Conservation (phyloP, 2,329 filamentous ascomycete species). For the Ascochyta fabae region DNA sequence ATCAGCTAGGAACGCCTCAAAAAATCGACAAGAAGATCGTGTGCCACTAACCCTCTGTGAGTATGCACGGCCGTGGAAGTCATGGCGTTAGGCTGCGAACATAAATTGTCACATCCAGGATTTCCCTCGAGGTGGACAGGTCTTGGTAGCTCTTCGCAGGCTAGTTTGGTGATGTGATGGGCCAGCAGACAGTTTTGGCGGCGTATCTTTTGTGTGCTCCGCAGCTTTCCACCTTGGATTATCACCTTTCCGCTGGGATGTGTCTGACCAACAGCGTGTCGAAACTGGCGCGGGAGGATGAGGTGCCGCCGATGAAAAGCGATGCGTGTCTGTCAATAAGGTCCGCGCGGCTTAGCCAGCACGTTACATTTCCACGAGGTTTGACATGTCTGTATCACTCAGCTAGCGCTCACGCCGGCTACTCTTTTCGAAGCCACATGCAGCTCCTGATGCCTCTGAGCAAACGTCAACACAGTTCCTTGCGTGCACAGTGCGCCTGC, state of each 20-base stretch:
- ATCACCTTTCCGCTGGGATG: constrained; percentile 28
- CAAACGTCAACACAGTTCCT: constrained; percentile 37
- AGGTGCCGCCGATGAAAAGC: constrained; percentile 29
- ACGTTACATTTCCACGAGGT: constrained; percentile 37
- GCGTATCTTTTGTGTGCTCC: constrained; percentile 31
- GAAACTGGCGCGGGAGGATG: constrained; percentile 23
- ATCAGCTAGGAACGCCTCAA: constrained; percentile 31
- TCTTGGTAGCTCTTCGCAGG: constrained; percentile 30
- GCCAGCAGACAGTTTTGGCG: constrained; percentile 32
- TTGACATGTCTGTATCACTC: constrained; percentile 33
- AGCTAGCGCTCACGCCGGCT: constrained; percentile 43
- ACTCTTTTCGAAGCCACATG: constrained; percentile 40
- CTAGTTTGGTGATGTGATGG: constrained; percentile 27
- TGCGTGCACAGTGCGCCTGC: constrained; percentile 37
- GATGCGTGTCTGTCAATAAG: constrained; percentile 27
- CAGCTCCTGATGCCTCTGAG: constrained; percentile 29
- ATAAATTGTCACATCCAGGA: constrained; percentile 21
- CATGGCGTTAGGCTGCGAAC: constrained; percentile 41
- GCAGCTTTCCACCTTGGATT: constrained; percentile 35
- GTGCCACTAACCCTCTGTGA: constrained; percentile 31
- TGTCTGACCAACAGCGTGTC: constrained; percentile 35
- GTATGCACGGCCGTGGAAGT: constrained; percentile 33
- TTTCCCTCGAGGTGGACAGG: constrained; percentile 26
- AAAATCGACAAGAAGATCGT: constrained; percentile 29
- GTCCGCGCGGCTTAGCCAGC: constrained; percentile 20